These are phyloP conservation scores for Mycocentrospora acerina DNA, from an alignment of 2,329 filamentous ascomycete genomes.

Conservation along the genomic window DNA sequence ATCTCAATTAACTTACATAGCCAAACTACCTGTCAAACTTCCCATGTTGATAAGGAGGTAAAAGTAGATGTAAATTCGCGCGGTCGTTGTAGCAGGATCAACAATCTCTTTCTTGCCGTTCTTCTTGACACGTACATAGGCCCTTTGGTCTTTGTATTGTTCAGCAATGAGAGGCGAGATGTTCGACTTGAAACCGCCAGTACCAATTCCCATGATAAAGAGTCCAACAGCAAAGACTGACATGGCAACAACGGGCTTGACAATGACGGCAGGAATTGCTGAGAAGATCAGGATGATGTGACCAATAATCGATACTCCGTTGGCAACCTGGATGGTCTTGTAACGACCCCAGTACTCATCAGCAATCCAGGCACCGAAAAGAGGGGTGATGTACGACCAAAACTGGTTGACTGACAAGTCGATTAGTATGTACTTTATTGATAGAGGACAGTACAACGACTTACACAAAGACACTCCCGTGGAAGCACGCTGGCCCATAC, in stretches of 20 bases:
- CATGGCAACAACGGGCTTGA: slow-evolving; percentile 52
- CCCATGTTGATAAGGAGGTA: slow-evolving; percentile 43
- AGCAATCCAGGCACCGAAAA: slow-evolving; percentile 59
- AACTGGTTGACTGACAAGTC: slow-evolving; percentile 51
- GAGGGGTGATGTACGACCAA: slow-evolving; percentile 60
- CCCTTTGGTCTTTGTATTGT: slow-evolving; percentile 48
- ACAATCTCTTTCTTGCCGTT: slow-evolving; percentile 60
- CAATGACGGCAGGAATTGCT: slow-evolving; percentile 55
- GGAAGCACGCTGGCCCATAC: slow-evolving; percentile 56
- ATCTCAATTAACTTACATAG: slow-evolving; percentile 20
- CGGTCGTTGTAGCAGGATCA: slow-evolving; percentile 66
- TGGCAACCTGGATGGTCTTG: slow-evolving; percentile 60
- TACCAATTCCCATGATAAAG: slow-evolving; percentile 66
- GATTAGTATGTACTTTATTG: not conserved
- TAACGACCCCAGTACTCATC: slow-evolving; percentile 64
- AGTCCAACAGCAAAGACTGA: slow-evolving; percentile 58
- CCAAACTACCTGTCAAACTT: slow-evolving; percentile 36
- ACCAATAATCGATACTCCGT: slow-evolving; percentile 59
- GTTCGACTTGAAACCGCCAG: slow-evolving; percentile 70
- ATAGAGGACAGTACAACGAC: not conserved
- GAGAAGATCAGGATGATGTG: slow-evolving; percentile 58
- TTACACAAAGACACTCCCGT: slow-evolving; percentile 52
- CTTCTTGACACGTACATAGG: slow-evolving; percentile 32
- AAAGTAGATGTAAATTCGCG: slow-evolving; percentile 57
- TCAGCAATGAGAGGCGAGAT: slow-evolving; percentile 60